Evolutionary conservation across 495 filamentous ascomycete genomes (phyloP).

Genomic region (Podospora bellae-mahoneyi): DNA sequence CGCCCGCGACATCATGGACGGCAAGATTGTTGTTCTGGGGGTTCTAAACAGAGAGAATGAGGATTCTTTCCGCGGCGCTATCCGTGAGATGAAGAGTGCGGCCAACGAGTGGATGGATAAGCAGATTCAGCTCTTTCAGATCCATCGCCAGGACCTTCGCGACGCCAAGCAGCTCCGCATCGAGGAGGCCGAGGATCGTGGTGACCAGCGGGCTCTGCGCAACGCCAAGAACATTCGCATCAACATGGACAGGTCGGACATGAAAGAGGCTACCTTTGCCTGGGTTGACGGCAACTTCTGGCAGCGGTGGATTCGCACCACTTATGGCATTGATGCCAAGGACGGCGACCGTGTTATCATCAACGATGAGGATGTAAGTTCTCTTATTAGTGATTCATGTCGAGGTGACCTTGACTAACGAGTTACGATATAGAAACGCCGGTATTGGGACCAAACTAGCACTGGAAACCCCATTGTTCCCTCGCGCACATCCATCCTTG

Average conservation of each 20-base stretch:
- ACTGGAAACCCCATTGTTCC: slow-evolving; percentile 84
- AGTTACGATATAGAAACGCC: slow-evolving; percentile 60
- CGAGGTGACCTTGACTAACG: slow-evolving; percentile 12
- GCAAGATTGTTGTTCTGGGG: slow-evolving; percentile 86
- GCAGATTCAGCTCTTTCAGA: slow-evolving; percentile 79
- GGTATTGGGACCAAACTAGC: slow-evolving; percentile 91
- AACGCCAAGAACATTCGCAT: slow-evolving; percentile 90
- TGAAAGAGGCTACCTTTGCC: slow-evolving; percentile 91
- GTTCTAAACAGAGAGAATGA: slow-evolving; percentile 76
- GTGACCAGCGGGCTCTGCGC: slow-evolving; percentile 81
- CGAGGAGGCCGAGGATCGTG: slow-evolving; percentile 91
- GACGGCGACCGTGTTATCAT: slow-evolving; percentile 91
- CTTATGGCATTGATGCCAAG: slow-evolving; percentile 81
- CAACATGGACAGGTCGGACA: slow-evolving; percentile 78
- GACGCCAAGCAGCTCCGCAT: slow-evolving; percentile 93
- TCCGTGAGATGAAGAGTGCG: slow-evolving; percentile 90
- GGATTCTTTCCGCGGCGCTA: slow-evolving; percentile 72
- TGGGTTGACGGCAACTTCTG: slow-evolving; percentile 98
- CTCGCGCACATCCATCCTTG: slow-evolving; percentile 89
- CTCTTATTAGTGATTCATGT: neutral
- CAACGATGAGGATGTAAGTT: slow-evolving; percentile 92
- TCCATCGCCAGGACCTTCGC: slow-evolving; percentile 86
- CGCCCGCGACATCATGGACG: slow-evolving; percentile 89
- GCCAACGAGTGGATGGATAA: slow-evolving; percentile 98
- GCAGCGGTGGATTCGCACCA: slow-evolving; percentile 93